Conservation (phyloP, 768 basidiomycete genomes). For the Boletus rubescentipes region DNA sequence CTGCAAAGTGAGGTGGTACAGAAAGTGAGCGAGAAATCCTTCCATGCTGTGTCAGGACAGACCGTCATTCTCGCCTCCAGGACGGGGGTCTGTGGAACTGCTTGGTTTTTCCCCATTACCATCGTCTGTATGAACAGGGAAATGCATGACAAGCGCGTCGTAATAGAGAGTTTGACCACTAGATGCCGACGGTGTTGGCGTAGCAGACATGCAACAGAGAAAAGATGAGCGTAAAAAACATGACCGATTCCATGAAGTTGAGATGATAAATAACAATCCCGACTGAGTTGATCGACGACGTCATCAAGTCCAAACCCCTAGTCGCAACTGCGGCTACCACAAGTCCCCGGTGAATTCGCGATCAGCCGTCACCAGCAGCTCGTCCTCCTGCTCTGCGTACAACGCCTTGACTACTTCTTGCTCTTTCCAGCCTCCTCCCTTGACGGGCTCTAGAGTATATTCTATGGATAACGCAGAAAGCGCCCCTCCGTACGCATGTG, state of each 20-base stretch:
- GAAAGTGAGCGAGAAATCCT: not conserved
- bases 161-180: constrained; percentile 43
- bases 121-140: not conserved
- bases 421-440: constrained; percentile 35
- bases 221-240: not conserved
- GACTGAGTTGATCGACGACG: constrained; percentile 15
- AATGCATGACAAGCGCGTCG: constrained; percentile 43
- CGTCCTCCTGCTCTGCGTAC: constrained; percentile 33
- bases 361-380: constrained; percentile 24
- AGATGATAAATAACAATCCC: constrained; percentile 24
- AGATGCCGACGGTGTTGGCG: constrained; percentile 17
- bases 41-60: not conserved
- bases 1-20: not conserved
- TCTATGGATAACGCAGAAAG: constrained; percentile 86
- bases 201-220: constrained; percentile 11
- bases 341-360: constrained; percentile 29
- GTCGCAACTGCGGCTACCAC: constrained; percentile 8
- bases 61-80: constrained; percentile 1
- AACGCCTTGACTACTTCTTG: constrained; percentile 37
- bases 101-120: not conserved
- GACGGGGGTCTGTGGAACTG: not conserved
- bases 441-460: constrained; percentile 73
- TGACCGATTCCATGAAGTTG: not conserved
- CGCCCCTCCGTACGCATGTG: constrained; percentile 92
- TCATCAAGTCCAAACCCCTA: constrained; percentile 20